A percentile compares a stretch with the other conserved stretches of the same genome.
Conservation (phyloP, 768 basidiomycete species). For the Fistulinella prunicolor region DNA sequence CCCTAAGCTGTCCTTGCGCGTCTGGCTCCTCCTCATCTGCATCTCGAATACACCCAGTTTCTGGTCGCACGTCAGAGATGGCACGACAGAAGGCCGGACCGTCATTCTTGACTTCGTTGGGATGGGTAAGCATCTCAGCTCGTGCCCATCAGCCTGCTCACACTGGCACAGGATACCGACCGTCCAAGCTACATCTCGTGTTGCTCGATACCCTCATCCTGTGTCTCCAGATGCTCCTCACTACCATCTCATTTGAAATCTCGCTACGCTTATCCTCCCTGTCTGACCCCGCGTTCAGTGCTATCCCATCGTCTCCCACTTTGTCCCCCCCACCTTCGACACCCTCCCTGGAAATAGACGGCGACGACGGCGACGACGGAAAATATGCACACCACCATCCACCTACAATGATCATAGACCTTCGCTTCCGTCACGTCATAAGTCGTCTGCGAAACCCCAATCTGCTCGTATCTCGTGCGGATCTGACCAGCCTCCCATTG, state of each 20-base stretch:
- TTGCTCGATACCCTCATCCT: slow-evolving; percentile 67
- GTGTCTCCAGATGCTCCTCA: slow-evolving; percentile 61
- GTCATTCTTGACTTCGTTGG: slow-evolving; percentile 79
- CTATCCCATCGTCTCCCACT: slow-evolving; percentile 27
- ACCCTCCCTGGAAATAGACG: slow-evolving; percentile 26
- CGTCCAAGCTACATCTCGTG: slow-evolving; percentile 66
- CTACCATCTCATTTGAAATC: slow-evolving; percentile 66
- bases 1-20: slow-evolving; percentile 59
- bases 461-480: slow-evolving; percentile 30
- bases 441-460: slow-evolving; percentile 56
- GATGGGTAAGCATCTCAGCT: slow-evolving; percentile 48
- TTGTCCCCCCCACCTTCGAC: slow-evolving; percentile 17
- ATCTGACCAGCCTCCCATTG: slow-evolving; percentile 46
- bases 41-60: slow-evolving; percentile 57
- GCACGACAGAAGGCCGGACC: slow-evolving; percentile 54
- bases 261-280: slow-evolving; percentile 38
- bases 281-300: slow-evolving; percentile 41
- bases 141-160: slow-evolving; percentile 9
- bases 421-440: slow-evolving; percentile 53
- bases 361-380: slow-evolving; percentile 11
- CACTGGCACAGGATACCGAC: slow-evolving; percentile 44
- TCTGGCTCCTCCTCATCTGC: slow-evolving; percentile 60
- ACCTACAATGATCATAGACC: slow-evolving; percentile 57
- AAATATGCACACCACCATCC: slow-evolving; percentile 25
- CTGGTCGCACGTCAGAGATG: slow-evolving; percentile 57